Evolutionary conservation across 2,329 filamentous ascomycete species (phyloP).

Genomic region (Phoma sp.): DNA sequence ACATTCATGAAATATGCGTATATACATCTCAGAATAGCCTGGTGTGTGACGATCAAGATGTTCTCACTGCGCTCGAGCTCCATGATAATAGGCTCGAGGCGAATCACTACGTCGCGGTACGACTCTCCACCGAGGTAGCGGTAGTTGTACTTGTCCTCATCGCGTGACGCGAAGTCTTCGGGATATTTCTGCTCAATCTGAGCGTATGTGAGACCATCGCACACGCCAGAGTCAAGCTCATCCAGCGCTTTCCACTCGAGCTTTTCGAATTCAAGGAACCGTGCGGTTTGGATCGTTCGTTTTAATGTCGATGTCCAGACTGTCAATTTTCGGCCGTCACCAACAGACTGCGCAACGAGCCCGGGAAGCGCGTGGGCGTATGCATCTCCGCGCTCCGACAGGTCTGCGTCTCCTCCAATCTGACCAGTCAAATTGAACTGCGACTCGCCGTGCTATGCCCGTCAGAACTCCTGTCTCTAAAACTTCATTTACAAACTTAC

Average conservation of each 20-base stretch:
- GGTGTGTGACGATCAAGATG: constrained; percentile 96
- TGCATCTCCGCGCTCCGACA: constrained; percentile 84
- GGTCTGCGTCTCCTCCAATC: constrained; percentile 88
- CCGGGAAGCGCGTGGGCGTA: constrained; percentile 87
- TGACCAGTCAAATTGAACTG: constrained; percentile 87
- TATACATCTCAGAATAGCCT: constrained; percentile 94
- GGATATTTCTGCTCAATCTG: constrained; percentile 91
- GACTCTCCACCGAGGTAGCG: constrained; percentile 96
- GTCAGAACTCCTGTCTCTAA: constrained; percentile 18
- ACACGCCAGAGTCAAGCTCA: constrained; percentile 94
- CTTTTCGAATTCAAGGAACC: constrained; percentile 89
- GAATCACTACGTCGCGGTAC: constrained; percentile 95
- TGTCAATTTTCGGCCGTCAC: constrained; percentile 71
- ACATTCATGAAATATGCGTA: constrained; percentile 99
- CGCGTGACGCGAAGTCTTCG: constrained; percentile 92
- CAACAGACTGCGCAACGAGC: constrained; percentile 82
- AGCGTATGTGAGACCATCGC: constrained; percentile 94
- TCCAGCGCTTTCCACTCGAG: constrained; percentile 98
- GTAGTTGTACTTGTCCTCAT: constrained; percentile 99
- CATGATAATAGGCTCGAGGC: constrained; percentile 99
- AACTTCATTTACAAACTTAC: constrained; percentile 58
- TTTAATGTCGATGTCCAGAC: constrained; percentile 78
- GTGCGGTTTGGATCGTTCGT: constrained; percentile 90
- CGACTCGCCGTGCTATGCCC: constrained; percentile 83
- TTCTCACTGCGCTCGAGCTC: constrained; percentile 95